Percentiles rank a stretch among this genome's conserved stretches.
Conservation (phyloP, 305 asterid genomes). For the Rubia balearica region DNA sequence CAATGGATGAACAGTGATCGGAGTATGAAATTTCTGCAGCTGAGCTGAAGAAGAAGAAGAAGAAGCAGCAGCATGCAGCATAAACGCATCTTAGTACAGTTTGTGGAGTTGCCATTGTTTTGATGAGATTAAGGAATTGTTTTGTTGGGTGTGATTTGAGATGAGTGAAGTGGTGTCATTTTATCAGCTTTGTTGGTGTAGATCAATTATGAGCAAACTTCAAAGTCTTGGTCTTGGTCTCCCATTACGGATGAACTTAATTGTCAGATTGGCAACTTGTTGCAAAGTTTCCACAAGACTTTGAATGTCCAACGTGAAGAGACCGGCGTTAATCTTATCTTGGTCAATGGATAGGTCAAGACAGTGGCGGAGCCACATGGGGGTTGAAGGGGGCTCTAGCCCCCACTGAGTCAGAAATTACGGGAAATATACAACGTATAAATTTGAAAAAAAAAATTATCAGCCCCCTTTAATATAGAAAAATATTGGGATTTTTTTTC, state of each 20-base stretch:
- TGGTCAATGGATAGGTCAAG: no score
- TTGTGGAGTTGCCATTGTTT: background rate
- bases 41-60: constrained; percentile 10
- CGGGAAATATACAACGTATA: no score
- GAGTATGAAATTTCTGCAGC: constrained; percentile 23
- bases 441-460: no score
- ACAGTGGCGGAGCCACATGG: no score
- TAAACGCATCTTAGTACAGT: background rate
- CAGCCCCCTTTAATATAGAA: no score
- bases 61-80: constrained; percentile 12
- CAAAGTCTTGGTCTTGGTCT: background rate
- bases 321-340: no score
- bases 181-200: background rate
- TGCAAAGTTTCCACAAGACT: background rate
- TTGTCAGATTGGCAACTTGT: background rate
- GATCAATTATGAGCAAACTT: background rate
- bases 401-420: no score
- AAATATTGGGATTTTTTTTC: no score
- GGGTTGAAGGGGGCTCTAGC: no score
- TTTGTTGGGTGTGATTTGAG: background rate
- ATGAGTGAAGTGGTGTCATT: no score
- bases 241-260: background rate
- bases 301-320: background rate
- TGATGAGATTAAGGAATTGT: background rate
- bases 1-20: constrained; percentile 39